These are phyloP conservation scores for Loxodes magnus DNA, from an alignment of 73 alveolate species.

Conservation along the genomic window DNA sequence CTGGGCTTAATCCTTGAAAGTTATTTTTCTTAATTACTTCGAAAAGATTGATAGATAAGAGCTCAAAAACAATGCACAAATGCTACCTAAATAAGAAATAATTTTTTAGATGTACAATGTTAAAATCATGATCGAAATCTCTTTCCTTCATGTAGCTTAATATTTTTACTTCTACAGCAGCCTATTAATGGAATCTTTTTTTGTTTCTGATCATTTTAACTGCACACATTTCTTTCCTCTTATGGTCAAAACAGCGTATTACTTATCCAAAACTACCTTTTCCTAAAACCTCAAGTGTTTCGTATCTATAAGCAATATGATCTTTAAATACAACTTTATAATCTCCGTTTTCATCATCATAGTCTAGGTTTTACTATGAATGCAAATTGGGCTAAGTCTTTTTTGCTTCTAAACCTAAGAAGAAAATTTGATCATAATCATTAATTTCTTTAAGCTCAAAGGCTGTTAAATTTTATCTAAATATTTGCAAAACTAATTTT, in stretches of 20 bases:
- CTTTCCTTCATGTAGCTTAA: constrained; percentile 34
- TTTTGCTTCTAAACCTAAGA: too few species aligned
- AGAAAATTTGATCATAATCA: too few species aligned
- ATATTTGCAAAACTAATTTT: too few species aligned
- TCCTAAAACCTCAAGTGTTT: constrained; percentile 67
- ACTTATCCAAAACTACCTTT: constrained; percentile 94
- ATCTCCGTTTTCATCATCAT: constrained; percentile 84
- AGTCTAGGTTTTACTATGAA: constrained; percentile 32
- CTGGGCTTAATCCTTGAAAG: constrained; percentile 44
- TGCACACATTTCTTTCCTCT: constrained; percentile 65
- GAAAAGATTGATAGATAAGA: constrained; percentile 52
- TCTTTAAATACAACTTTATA: constrained; percentile 57
- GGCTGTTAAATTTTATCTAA: too few species aligned
- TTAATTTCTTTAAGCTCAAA: too few species aligned
- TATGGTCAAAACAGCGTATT: constrained; percentile 76
- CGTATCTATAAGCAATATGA: constrained; percentile 86
- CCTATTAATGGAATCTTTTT: constrained; percentile 80
- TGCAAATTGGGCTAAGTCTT: too few species aligned
- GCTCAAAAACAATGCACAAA: constrained; percentile 54
- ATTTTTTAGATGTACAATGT: constrained; percentile 31
- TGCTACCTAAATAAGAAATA: constrained; percentile 40
- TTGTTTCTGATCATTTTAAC: constrained; percentile 78
- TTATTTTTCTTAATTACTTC: constrained; percentile 48
- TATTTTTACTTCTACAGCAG: constrained; percentile 72
- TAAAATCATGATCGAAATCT: constrained; percentile 28